Evolutionary conservation across 2,329 filamentous ascomycete species (phyloP), one percentile per base, ranked within the genome.

Genomic region (Phaeosphaeria sp.): DNA sequence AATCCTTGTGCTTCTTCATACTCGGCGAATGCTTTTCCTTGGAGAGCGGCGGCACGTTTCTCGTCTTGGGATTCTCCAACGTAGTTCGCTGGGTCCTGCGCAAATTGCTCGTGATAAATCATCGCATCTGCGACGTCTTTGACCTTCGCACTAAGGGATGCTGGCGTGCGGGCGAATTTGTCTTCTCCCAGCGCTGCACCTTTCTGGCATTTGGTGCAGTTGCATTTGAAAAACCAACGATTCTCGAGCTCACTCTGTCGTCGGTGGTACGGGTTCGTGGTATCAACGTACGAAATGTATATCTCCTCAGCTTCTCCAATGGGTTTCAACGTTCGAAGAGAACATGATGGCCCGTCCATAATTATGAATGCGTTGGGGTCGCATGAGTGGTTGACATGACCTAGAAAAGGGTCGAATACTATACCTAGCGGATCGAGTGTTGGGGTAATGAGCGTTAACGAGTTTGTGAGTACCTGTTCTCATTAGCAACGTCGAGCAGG

Each of bases 361-460:
- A 84, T 79, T 18, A 87, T 79, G 27, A 81, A 81, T 2, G 84
- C 81, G 62, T 89, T 89, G 3, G 85, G 85, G 22, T 83, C 79
- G 67, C 87, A 89, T 44, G 84, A 87, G 68, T 90, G 87, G 60
- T 89, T 89, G 44, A 86, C 78, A 17, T 82, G 74, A 25, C 83
- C 79, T 2, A 84, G 78, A 18, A 81, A 77, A 0, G 86, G 84
- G 59, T 88, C 84, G 17, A 89, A 68, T 36, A 82, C 83, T n/a
- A 88, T 75, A 1, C 87, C 87, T 21, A 89, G 74, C 0, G 84
- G 82, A 62, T 88, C 86, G 48, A 84, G 81, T 17, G 82, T 78
- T 4, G 82, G 79, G 2, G 81, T 85, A 18, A 84, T 83, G 2
- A 89, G 75, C 7, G 86, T 86, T 56, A 88, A 77, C 2, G 83